Conservation (phyloP, 139 green algal species). For the Micractinium conductrix region DNA sequence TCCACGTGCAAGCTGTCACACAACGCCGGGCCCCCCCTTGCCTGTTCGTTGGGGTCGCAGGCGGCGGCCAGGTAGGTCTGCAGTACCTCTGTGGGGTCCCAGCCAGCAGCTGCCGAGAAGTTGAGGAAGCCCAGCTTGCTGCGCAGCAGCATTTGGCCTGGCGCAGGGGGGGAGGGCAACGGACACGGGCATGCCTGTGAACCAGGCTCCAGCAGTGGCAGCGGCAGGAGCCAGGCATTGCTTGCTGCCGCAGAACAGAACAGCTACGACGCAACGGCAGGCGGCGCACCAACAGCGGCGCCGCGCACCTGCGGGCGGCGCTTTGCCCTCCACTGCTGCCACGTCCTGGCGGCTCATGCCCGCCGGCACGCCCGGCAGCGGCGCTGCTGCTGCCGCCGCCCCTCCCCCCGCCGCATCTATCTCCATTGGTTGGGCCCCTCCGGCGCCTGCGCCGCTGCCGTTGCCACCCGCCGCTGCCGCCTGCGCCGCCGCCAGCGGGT, state of each 20-base stretch:
- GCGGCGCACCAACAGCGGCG: not conserved
- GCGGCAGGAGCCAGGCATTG: not conserved
- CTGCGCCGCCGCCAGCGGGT: slow-evolving; percentile 5
- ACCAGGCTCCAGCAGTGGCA: not conserved
- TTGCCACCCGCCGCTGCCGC: not conserved
- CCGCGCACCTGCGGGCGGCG: slow-evolving; percentile 30
- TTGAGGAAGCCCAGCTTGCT: slow-evolving; percentile 83
- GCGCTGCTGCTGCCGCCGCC: not conserved
- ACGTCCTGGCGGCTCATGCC: slow-evolving; percentile 57
- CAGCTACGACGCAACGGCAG: not conserved
- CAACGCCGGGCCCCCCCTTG: no score
- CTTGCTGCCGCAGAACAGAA: not conserved
- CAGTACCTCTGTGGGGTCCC: slow-evolving; percentile 58
- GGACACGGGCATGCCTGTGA: not conserved
- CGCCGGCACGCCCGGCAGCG: slow-evolving; percentile 26
- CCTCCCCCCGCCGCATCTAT: slow-evolving; percentile 10
- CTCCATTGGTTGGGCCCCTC: slow-evolving; percentile 19
- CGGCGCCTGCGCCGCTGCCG: not conserved
- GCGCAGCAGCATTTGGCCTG: slow-evolving; percentile 45
- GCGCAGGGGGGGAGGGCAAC: not conserved
- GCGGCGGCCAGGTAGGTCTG: slow-evolving; percentile 68
- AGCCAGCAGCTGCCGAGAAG: slow-evolving; percentile 61
- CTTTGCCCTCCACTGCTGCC: slow-evolving; percentile 55
- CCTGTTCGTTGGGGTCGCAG: slow-evolving; percentile 65
- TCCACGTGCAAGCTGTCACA: no score